A percentile compares a stretch with the other conserved stretches of the same genome.
Conservation (phyloP, 495 filamentous ascomycete genomes). For the Collariella sp. region DNA sequence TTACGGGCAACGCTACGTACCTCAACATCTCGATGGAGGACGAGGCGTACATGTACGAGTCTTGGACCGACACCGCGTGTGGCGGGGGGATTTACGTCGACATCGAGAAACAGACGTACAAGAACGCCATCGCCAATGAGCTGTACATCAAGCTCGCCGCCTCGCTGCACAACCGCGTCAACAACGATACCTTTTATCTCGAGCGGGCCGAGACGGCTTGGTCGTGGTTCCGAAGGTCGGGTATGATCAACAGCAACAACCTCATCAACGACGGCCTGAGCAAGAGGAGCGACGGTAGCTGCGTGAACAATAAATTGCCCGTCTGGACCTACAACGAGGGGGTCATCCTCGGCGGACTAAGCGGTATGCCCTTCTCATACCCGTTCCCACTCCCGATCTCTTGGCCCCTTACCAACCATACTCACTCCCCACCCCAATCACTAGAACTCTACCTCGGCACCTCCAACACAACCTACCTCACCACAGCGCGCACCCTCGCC, state of each 20-base stretch:
- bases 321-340: constrained; percentile 71
- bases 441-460: constrained; percentile 23
- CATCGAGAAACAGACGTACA: constrained; percentile 45
- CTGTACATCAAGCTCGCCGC: constrained; percentile 58
- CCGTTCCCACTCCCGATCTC: neutral
- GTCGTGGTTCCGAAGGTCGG: constrained; percentile 55
- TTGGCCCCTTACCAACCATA: constrained; percentile 23
- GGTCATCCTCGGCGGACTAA: constrained; percentile 58
- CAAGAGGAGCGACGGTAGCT: constrained; percentile 28
- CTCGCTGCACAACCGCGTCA: constrained; percentile 54
- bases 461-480: constrained; percentile 34
- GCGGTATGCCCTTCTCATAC: constrained; percentile 36
- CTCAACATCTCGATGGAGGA: constrained; percentile 47
- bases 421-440: neutral
- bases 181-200: constrained; percentile 42
- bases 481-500: constrained; percentile 49
- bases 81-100: constrained; percentile 53
- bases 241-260: constrained; percentile 52
- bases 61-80: constrained; percentile 48
- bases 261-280: constrained; percentile 62
- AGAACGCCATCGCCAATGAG: constrained; percentile 65
- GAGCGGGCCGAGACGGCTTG: constrained; percentile 47
- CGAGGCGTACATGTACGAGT: constrained; percentile 49
- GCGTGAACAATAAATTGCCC: constrained; percentile 51
- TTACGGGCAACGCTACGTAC: constrained; percentile 45